Evolutionary conservation across 2,329 filamentous ascomycete genomes (phyloP), one percentile per base, ranked within the genome.

Genomic region (Fusarium hostae): DNA sequence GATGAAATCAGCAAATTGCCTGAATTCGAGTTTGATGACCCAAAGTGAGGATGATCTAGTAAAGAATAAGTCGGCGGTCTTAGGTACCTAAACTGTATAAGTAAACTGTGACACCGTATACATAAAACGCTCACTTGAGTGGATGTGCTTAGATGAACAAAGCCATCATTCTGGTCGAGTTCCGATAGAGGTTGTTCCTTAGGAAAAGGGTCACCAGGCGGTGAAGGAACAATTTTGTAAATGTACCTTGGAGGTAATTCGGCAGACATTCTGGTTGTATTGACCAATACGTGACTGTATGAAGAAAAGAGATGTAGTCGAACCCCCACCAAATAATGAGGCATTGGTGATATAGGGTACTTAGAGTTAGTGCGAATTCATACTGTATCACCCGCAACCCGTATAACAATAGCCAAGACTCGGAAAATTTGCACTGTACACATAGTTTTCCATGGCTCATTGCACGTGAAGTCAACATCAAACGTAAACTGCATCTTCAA

Each of bases 141-240:
- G 4, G 85, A 83, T 1, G 86, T 87, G 76, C 88, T 90, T 20
- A 91, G 78, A 72, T 91, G 89, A 35, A 91, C 82, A 78, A 89
- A 91, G 52, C 88, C 88, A 75, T 91, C 89, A 39, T 86, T 84
- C 70, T 80, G 79, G 78, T 91, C 89, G 47, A 90, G 85, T 37
- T 87, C 85, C 16, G 89, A 91, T 66, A 88, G 82, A 18, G 89
- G 88, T 58, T 88, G 87, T 63, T 82, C 79, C 3, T 81, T 77
- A 6, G 89, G 89, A 39, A 90, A 81, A 4, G 87, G 86, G 26
- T 83, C 80, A 11, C 85, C 84, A 34, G 89, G 88, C 28, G 85
- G 82, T 26, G 79, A 72, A 32, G 87, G 85, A 40, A 89, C 79
- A 75, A 91, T 91, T 75, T 91, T 91, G 84, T 90, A 91, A 70